Conservation (phyloP, 441 rosid species). For the Flueggea neowawraea region DNA sequence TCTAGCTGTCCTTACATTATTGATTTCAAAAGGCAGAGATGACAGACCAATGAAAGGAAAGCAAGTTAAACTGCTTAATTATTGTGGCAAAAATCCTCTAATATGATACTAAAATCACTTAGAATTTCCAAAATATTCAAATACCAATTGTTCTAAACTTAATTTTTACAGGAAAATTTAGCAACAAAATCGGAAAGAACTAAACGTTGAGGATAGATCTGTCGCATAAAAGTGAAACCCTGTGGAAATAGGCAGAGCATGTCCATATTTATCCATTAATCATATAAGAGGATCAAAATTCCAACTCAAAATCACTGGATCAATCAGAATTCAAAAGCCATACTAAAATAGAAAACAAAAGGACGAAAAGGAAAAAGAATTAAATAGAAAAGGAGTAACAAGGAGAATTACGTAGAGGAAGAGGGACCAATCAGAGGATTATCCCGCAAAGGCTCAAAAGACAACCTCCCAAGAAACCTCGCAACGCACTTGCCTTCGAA, state of each 20-base stretch:
- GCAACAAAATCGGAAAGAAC: neutral
- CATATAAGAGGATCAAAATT: too few species aligned
- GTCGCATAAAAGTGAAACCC: neutral
- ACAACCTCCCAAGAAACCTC: constrained; percentile 66
- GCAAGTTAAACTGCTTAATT: too few species aligned
- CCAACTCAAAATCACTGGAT: neutral
- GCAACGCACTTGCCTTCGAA: constrained; percentile 58
- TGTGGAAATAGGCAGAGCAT: neutral
- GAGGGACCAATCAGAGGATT: constrained; percentile 98
- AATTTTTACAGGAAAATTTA: neutral
- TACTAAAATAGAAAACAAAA: neutral
- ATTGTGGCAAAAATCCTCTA: too few species aligned
- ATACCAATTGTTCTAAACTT: too few species aligned
- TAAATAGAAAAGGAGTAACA: neutral
- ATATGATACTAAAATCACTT: too few species aligned
- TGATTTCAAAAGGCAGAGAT: too few species aligned
- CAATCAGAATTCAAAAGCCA: neutral
- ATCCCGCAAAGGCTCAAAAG: constrained; percentile 78
- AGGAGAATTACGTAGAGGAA: constrained; percentile 58
- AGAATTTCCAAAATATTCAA: too few species aligned
- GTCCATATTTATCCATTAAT: too few species aligned
- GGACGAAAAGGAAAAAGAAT: neutral
- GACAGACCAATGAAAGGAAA: too few species aligned
- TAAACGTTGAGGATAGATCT: neutral
- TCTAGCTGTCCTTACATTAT: too few species aligned